A percentile compares a stretch with the other conserved stretches of the same genome.
phyloP scores from a whole-genome alignment of 176 grass and related monocot genomes.

The Chloris gayana region DNA sequence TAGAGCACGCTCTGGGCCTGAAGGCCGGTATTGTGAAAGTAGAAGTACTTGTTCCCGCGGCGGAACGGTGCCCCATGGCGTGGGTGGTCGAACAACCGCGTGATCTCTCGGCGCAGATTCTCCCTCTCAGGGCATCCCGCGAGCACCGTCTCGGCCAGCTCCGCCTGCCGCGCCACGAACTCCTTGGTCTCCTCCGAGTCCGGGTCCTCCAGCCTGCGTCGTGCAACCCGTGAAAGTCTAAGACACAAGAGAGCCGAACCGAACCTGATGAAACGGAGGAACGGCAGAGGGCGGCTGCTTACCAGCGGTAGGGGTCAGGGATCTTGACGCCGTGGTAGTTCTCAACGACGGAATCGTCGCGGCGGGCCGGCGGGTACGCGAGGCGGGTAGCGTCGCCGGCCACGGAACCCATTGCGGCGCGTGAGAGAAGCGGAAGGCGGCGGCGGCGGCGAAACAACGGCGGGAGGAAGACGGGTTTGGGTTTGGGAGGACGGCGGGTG shows the following conservation, averaged over 20 bases:
- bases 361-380: slow-evolving; percentile 59
- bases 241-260: not conserved
- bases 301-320: slow-evolving; percentile 88
- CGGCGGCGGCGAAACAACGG: not conserved
- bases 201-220: slow-evolving; percentile 85
- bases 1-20: slow-evolving; percentile 95
- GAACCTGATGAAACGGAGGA: not conserved
- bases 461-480: not conserved
- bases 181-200: slow-evolving; percentile 85
- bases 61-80: slow-evolving; percentile 78
- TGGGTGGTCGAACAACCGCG: slow-evolving; percentile 71
- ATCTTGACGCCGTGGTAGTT: slow-evolving; percentile 66
- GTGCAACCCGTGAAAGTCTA: not conserved
- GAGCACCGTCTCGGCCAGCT: slow-evolving; percentile 72
- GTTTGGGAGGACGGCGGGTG: slow-evolving; percentile 20
- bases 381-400: slow-evolving; percentile 40
- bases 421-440: not conserved
- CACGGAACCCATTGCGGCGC: slow-evolving; percentile 65
- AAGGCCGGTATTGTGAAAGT: slow-evolving; percentile 90
- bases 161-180: slow-evolving; percentile 75
- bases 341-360: slow-evolving; percentile 70
- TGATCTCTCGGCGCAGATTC: slow-evolving; percentile 62
- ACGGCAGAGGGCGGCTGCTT: not conserved
- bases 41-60: slow-evolving; percentile 83
- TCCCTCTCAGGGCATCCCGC: slow-evolving; percentile 59